Conservation (phyloP, 306 rosid species). For the Pyrus pyrifolia region DNA sequence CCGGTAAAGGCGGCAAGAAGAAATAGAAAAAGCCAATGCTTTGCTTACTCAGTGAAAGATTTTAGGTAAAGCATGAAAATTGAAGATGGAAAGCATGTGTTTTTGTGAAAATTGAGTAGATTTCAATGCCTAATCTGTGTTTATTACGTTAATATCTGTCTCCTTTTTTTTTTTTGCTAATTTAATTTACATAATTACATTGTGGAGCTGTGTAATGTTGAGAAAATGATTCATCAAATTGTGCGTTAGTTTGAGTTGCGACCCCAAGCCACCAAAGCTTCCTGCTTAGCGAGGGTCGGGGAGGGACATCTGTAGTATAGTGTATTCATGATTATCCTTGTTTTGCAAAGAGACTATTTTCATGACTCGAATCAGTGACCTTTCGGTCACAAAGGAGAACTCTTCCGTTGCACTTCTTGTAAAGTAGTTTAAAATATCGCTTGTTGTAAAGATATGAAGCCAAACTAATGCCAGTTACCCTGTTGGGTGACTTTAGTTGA, state of each 20-base stretch:
- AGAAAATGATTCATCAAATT: neutral
- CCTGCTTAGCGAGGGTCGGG: no score
- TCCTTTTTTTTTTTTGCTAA: neutral
- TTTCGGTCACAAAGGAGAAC: no score
- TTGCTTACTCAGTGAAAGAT: neutral
- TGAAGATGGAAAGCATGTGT: neutral
- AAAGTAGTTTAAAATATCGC: neutral
- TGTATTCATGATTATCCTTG: no score
- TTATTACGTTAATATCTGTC: conserved; percentile 10
- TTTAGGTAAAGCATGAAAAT: neutral
- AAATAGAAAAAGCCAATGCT: conserved; percentile 22
- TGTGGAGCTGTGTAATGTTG: neutral
- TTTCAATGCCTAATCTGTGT: neutral
- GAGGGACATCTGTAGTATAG: no score
- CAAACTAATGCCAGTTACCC: neutral
- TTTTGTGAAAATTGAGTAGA: neutral
- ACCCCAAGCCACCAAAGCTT: no score
- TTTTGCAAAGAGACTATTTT: no score
- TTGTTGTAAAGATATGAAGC: neutral
- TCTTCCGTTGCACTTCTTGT: neutral
- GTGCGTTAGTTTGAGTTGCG: neutral
- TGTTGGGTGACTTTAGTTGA: neutral
- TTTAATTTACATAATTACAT: neutral
- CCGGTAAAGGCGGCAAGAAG: conserved; percentile 70
- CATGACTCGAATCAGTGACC: no score